A percentile compares a stretch with the other conserved stretches of the same genome.
phyloP scores from a whole-genome alignment of 164 flowering plant species.

The Litsea cubeba region DNA sequence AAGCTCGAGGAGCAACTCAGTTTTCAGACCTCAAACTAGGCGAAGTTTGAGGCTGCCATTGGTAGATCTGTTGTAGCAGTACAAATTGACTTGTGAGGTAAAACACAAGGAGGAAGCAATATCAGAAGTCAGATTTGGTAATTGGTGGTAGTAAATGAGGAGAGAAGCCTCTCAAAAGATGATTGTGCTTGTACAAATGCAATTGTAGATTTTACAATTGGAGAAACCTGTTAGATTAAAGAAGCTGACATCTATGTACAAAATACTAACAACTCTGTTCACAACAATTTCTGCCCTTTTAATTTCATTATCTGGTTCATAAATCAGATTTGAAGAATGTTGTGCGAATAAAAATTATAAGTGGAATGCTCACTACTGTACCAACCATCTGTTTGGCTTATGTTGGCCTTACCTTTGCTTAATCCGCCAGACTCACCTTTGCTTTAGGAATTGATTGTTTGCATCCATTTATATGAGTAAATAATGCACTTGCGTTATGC shows the following conservation, averaged over 20 bases:
- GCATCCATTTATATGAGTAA: no score
- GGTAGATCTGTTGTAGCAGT: not conserved
- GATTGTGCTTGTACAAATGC: not conserved
- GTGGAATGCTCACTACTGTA: no score
- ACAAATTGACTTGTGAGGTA: not conserved
- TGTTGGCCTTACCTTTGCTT: no score
- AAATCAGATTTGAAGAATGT: not conserved
- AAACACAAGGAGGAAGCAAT: not conserved
- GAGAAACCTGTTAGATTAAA: not conserved
- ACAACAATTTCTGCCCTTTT: not conserved
- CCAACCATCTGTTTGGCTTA: no score
- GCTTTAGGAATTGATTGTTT: no score
- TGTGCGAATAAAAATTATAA: not conserved
- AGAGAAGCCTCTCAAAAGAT: not conserved
- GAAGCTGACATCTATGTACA: not conserved
- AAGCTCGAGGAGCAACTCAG: constrained; percentile 26
- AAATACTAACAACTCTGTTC: not conserved
- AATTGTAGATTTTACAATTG: not conserved
- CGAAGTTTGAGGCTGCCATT: not conserved
- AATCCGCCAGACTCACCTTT: no score
- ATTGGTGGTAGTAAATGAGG: not conserved
- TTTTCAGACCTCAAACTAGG: not conserved
- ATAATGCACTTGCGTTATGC: no score
- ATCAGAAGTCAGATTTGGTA: not conserved
- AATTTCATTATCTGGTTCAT: not conserved